Base-by-base conservation (phyloP, 768 basidiomycete genomes). In the Tricholoma hemisulphureum region DNA sequence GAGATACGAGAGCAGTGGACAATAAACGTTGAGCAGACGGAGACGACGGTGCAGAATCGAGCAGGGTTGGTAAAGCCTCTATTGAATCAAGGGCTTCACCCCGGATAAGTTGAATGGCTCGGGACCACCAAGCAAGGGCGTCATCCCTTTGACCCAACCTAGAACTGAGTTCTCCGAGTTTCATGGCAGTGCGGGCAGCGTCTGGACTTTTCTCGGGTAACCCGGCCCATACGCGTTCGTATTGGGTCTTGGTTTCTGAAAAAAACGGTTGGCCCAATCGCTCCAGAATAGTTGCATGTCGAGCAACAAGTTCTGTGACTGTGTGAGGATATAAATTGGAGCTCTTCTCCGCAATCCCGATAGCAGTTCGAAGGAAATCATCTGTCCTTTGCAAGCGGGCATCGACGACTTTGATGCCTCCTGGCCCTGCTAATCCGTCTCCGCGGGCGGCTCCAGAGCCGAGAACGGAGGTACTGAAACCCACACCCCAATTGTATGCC, bases 61-160 rank as follows among this genome's bases (percentile, higher is more conserved):
- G 78, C 32, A 82, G 52, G 23, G 73, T 64, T 5, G 62, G 56
- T 16, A 53, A 43, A 23, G 50, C 52, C 21, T 67, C 63, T 21
- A 59, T 62, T 57, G 32, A 59, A 43, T 70, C 58, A 14, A 66
- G 31, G 9, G 63, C 60, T 3, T 66, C 66, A n/a, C 73, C 76
- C 57, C 72, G 68, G 14, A 75, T 72, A 26, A 89, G 71, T 45
- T 75, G 69, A 24, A 88, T 73, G 11, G 87, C 78, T 39, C 80
- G 80, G 8, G 73, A 65, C 90, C 89, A 92, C 90, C 89, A 91
- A 24, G 73, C 64, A 43, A 87, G 63, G 4, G 88, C 88, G 43
- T 81, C 81, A 8, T 75, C 72, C 8, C 69, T 61, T 21, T 83
- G 73, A 6, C 83, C 83, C 23, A 89, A 70, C 32, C 84, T 79